Evolutionary conservation across 2,329 filamentous ascomycete genomes (phyloP), one percentile per base, ranked within the genome.

Genomic region (Xylariales sp.): DNA sequence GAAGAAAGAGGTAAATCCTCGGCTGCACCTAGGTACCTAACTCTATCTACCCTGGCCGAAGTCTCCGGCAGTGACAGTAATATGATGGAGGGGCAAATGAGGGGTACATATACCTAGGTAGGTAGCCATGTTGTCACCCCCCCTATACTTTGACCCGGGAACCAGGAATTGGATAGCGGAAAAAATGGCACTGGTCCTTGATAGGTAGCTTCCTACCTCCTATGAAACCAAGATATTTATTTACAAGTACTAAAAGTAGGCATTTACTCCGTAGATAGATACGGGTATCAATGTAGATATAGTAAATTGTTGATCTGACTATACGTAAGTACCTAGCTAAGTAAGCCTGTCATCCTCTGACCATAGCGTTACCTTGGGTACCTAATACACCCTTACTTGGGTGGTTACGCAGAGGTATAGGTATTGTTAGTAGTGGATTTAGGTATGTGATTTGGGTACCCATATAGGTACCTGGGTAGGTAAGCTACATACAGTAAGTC

Each of bases 11-110:
- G 23, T 23, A 23, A 39, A 10, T 39, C 8, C 36, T 39, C 12
- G 12, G 36, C 36, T 39, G 2, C 9, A 39, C 36, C 36, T 39
- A 8, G 5, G 36, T 10, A 23, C 23, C 23, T 23, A 23, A 23
- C 23, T 23, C 23, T 23, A 23, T 23, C 23, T 23, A 23, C 23
- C 23, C 10, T 32, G 23, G 7, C 48, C 23, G 48, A 50, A 14
- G 30, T 16, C 49, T 52, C 18, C 30, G n/a, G 49, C 49, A 41
- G 55, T 28, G 18, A 43, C 28, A 50, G 36, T 54, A 14, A 49
- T 41, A 61, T 34, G 30, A 58, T 63, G 39, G 66, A 69, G 66
- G 66, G 66, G 66, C 28, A 69, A 55, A 60, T 65, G 66, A 69
- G 66, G 66, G 66, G 66, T 49, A 48, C 9, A 5, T 45, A 60